Base-by-base conservation (phyloP, 2,329 filamentous ascomycete genomes). In the Elsinoe perseae region DNA sequence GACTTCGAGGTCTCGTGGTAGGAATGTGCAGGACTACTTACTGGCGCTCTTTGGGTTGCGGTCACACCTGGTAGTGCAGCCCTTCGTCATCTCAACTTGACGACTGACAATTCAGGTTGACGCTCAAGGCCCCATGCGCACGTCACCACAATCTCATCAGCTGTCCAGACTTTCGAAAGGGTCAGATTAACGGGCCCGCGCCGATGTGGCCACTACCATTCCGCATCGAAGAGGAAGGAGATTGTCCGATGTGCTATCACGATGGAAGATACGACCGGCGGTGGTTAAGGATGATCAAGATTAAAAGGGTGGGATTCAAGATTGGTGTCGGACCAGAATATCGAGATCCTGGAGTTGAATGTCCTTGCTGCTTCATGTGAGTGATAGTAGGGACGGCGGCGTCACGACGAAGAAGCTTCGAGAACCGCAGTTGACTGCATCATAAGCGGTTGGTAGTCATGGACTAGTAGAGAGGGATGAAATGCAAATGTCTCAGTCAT, bases 311-410 rank as follows among this genome's bases (percentile, higher is more conserved):
- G n/a, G 53, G 53, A 14, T 16, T 56, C 23, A 56, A 44, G 27
- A n/a, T 56, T 27, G 53, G 38, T n/a, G 5, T 23, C 9, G 53
- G 53, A 23, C 23, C 16, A 4, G 36, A 36, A 25, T 32, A 25
- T 4, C 21, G 27, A 2, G 53, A 56, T 36, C n/a, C 16, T 30
- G 53, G 53, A 18, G n/a, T 5, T 21, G 42, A 56, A 10, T 48
- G 38, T 8, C 40, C 14, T 5, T 56, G 53, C 40, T 14, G 40
- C 27, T 16, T 56, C 16, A 56, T 56, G 53, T 56, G 28, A 56
- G 12, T 4, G 38, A 21, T 16, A 18, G 3, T 23, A 23, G 6
- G 4, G 38, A 9, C 5, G 40, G 4, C 5, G 8, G 8, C 6
- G 20, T 12, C 7, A 21, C 20, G n/a, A 25, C 5, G 12, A 25